These are phyloP conservation scores for Jamesozyma rosinii DNA, from an alignment of 805 yeast genomes.

Conservation along the genomic window DNA sequence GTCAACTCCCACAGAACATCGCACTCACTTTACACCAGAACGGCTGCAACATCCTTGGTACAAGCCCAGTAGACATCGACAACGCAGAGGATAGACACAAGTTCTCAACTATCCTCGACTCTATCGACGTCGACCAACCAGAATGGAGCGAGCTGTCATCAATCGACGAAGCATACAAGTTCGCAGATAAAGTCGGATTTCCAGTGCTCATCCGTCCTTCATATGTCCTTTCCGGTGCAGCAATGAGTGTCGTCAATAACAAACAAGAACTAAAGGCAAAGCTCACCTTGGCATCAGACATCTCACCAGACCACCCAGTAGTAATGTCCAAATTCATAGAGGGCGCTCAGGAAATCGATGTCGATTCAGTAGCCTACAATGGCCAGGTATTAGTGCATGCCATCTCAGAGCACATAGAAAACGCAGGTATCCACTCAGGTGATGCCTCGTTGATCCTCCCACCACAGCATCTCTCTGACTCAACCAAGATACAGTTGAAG, in stretches of 20 bases:
- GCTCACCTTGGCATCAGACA: conserved; percentile 80
- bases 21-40: conserved; percentile 72
- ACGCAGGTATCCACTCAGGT: conserved; percentile 98
- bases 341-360: conserved; percentile 94
- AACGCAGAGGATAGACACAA: conserved; percentile 98
- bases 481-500: conserved; percentile 62
- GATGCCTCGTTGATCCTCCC: conserved; percentile 95
- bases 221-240: conserved; percentile 95
- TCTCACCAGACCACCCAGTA: conserved; percentile 93
- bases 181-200: conserved; percentile 80
- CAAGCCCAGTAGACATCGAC: conserved; percentile 89
- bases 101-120: conserved; percentile 87
- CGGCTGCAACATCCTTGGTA: conserved; percentile 86
- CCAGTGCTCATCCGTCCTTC: conserved; percentile 98
- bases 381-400: conserved; percentile 91
- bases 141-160: conserved; percentile 94
- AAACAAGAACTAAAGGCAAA: conserved; percentile 74
- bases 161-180: conserved; percentile 70
- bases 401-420: conserved; percentile 94
- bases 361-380: conserved; percentile 88
- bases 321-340: conserved; percentile 92
- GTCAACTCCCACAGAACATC: conserved; percentile 95
- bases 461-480: conserved; percentile 68
- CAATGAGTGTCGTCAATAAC: conserved; percentile 86
- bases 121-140: conserved; percentile 92